Percentiles rank a stretch among this genome's conserved stretches.
phyloP scores from a whole-genome alignment of 805 yeast genomes.

The Hanseniaspora vineae region DNA sequence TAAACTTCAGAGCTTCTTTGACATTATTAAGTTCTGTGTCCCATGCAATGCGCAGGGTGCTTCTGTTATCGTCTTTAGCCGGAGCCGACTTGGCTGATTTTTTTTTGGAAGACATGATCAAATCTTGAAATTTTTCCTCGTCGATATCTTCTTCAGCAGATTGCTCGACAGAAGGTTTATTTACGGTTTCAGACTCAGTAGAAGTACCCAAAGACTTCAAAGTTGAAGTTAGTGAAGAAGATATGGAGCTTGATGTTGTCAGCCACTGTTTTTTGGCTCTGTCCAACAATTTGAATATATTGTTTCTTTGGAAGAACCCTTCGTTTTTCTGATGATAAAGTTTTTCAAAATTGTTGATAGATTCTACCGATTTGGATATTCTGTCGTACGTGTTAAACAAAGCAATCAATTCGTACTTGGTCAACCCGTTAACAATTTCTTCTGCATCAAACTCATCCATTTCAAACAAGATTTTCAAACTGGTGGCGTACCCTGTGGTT shows the following conservation, averaged over 20 bases:
- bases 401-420: constrained; percentile 79
- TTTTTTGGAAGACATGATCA: not conserved
- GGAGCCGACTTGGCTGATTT: not conserved
- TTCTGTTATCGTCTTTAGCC: not conserved
- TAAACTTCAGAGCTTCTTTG: constrained; percentile 47
- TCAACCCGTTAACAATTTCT: constrained; percentile 44
- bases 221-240: not conserved
- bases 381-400: constrained; percentile 87
- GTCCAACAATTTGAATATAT: constrained; percentile 19
- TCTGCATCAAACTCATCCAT: constrained; percentile 33
- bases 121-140: too few species aligned
- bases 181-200: constrained; percentile 1
- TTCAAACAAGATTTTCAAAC: constrained; percentile 81
- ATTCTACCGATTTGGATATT: constrained; percentile 67
- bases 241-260: constrained; percentile 1
- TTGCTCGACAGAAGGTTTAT: too few species aligned
- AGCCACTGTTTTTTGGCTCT: constrained; percentile 17
- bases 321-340: constrained; percentile 30
- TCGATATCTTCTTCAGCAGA: too few species aligned
- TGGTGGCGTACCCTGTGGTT: constrained; percentile 95
- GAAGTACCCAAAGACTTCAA: constrained; percentile 6
- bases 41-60: constrained; percentile 7
- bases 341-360: constrained; percentile 58
- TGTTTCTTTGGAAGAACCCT: constrained; percentile 18
- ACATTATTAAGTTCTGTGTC: constrained; percentile 38